phyloP scores from a whole-genome alignment of 768 basidiomycete species.

The Leucocoprinus leucothites region DNA sequence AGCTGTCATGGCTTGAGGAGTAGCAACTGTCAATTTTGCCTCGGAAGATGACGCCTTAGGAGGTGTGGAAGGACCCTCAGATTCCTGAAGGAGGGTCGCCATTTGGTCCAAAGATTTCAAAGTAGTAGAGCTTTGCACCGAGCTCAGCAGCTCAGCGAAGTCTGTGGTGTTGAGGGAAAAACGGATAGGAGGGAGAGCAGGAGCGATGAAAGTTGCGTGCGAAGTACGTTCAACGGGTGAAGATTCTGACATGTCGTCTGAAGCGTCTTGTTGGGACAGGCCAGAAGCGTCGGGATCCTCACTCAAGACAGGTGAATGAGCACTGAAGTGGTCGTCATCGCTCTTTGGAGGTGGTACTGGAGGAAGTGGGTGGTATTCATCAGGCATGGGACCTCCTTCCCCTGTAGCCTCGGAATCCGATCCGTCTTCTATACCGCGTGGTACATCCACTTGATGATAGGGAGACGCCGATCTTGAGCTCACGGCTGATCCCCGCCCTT shows the following conservation, averaged over 20 bases:
- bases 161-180: constrained; percentile 84
- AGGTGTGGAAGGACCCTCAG: constrained; percentile 25
- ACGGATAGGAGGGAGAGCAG: constrained; percentile 87
- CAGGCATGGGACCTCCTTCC: constrained; percentile 26
- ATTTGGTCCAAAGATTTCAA: constrained; percentile 46
- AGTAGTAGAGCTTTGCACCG: constrained; percentile 49
- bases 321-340: constrained; percentile 8
- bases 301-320: constrained; percentile 5
- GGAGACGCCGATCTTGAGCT: constrained; percentile 56
- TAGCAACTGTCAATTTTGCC: constrained; percentile 22
- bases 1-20: background rate
- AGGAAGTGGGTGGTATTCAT: constrained; percentile 22
- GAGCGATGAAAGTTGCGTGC: constrained; percentile 77
- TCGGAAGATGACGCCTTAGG: constrained; percentile 28
- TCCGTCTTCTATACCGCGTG: constrained; percentile 69
- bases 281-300: constrained; percentile 25
- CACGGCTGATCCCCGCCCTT: constrained; percentile 28
- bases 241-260: constrained; percentile 50
- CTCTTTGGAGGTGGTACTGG: constrained; percentile 49
- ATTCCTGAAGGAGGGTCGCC: constrained; percentile 37
- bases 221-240: constrained; percentile 66
- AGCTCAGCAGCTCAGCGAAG: constrained; percentile 71
- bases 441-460: constrained; percentile 64
- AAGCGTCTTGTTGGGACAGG: constrained; percentile 33
- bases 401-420: constrained; percentile 68